Percentiles rank a stretch among this genome's conserved stretches.
phyloP scores from a whole-genome alignment of 768 basidiomycete species.

The Trametes cingulata region DNA sequence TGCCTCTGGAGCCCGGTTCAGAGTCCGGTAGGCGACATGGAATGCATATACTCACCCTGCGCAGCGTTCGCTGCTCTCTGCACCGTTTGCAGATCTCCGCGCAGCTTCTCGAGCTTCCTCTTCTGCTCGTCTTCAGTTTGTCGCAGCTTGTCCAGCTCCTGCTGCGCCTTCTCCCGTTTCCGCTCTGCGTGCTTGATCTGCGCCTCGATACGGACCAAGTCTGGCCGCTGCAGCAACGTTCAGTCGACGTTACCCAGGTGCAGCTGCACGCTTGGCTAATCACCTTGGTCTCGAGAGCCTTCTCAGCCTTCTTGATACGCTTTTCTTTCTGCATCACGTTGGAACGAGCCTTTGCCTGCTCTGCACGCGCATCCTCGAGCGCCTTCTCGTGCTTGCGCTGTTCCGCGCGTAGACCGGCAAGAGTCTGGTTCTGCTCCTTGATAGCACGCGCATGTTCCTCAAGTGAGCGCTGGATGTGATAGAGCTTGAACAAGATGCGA shows the following conservation, averaged over 20 bases:
- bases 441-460: conserved; percentile 71
- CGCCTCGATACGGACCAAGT: conserved; percentile 78
- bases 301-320: conserved; percentile 88
- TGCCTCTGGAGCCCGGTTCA: conserved; percentile 54
- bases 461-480: conserved; percentile 84
- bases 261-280: conserved; percentile 20
- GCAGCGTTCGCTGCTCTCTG: conserved; percentile 73
- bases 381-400: conserved; percentile 70
- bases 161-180: conserved; percentile 71
- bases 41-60: conserved; percentile 55
- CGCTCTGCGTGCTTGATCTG: conserved; percentile 85
- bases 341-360: conserved; percentile 77
- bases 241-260: neutral
- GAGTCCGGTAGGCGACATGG: neutral
- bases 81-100: conserved; percentile 67
- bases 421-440: conserved; percentile 68
- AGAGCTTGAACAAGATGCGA: conserved; percentile 85
- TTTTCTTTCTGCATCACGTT: conserved; percentile 83
- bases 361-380: conserved; percentile 71
- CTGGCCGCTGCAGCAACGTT: conserved; percentile 65
- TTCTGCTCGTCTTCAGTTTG: conserved; percentile 57
- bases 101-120: conserved; percentile 53
- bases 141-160: conserved; percentile 60
- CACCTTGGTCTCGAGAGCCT: conserved; percentile 81
- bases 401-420: conserved; percentile 67